A percentile compares a stretch with the other conserved stretches of the same genome.
Evolutionary conservation across 371 early-diverging fungal genomes (phyloP).

Genomic region (Rhizopus arrhizus): DNA sequence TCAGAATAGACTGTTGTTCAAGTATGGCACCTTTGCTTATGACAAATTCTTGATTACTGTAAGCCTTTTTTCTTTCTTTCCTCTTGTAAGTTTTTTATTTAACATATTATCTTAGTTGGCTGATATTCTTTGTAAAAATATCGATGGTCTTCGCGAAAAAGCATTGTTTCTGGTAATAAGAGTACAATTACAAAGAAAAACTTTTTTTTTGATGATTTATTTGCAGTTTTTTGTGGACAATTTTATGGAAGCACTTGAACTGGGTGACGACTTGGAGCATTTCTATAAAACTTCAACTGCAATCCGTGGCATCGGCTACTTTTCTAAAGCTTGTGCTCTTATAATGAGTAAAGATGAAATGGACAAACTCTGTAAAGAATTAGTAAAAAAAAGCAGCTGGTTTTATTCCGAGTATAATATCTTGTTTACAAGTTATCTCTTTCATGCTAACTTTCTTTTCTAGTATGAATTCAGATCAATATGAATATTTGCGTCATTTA

Average conservation of each 20-base stretch:
- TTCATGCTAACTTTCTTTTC: conserved; percentile 1
- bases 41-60: conserved; percentile 11
- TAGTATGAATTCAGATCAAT: conserved; percentile 42
- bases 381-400: conserved; percentile 61
- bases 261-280: conserved; percentile 47
- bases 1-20: conserved; percentile 36
- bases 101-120: conserved; percentile 10
- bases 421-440: not conserved
- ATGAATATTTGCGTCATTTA: conserved; percentile 48
- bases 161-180: conserved; percentile 26
- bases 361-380: conserved; percentile 42
- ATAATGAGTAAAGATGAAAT: conserved; percentile 49
- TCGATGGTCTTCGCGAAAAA: conserved; percentile 21
- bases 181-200: not conserved
- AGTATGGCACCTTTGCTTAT: conserved; percentile 15
- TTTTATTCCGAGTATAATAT: conserved; percentile 57
- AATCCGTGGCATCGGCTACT: conserved; percentile 73
- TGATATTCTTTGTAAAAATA: conserved; percentile 14
- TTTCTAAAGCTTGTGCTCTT: conserved; percentile 63
- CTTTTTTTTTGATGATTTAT: not conserved
- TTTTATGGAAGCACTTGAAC: conserved; percentile 43
- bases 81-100: not conserved
- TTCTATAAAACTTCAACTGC: conserved; percentile 58
- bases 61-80: not conserved
- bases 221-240: conserved; percentile 57